A percentile compares a stretch with the other conserved stretches of the same genome.
Evolutionary conservation across 2,329 filamentous ascomycete species (phyloP).

Genomic region (Phyllachora maydis): DNA sequence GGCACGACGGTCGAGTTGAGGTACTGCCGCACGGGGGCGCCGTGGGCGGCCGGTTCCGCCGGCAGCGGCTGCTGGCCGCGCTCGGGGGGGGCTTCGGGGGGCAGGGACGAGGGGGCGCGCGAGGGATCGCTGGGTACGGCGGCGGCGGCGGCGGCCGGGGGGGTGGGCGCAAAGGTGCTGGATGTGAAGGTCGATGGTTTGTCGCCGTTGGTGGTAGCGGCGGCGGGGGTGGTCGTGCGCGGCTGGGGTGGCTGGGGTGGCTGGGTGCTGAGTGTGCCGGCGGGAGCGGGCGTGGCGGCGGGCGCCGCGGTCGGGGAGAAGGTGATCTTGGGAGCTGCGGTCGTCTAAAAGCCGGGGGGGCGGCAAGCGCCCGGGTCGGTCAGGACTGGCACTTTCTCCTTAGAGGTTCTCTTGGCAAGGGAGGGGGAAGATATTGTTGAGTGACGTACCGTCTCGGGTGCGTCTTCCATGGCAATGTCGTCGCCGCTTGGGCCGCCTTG

Average conservation of each 20-base stretch:
- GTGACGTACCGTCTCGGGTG: too few relatives aligned
- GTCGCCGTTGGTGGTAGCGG: too few relatives aligned
- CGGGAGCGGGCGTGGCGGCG: neutral
- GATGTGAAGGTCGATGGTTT: too few relatives aligned
- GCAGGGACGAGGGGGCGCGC: slow-evolving; percentile 28
- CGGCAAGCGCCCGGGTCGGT: too few relatives aligned
- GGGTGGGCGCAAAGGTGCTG: slow-evolving; percentile 1
- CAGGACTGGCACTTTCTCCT: too few relatives aligned
- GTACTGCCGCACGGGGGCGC: slow-evolving; percentile 49
- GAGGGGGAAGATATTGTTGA: too few relatives aligned
- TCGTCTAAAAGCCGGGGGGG: too few relatives aligned
- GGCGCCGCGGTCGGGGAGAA: slow-evolving; percentile 1
- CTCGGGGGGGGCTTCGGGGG: slow-evolving; percentile 36
- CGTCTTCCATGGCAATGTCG: too few relatives aligned
- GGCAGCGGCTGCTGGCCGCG: slow-evolving; percentile 29
- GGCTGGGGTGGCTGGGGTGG: slow-evolving; percentile 16
- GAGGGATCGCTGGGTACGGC: too few relatives aligned
- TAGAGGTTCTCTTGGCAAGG: too few relatives aligned
- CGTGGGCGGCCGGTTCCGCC: slow-evolving; percentile 37
- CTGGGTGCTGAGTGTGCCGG: slow-evolving; percentile 1
- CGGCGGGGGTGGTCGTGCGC: slow-evolving; percentile 7
- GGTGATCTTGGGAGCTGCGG: neutral
- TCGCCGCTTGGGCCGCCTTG: too few relatives aligned
- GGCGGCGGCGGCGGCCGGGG: slow-evolving; percentile 1
- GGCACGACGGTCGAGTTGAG: slow-evolving; percentile 51